These are phyloP conservation scores for Fonsecaea pedrosoi DNA, from an alignment of 2,329 filamentous ascomycete species.

Conservation along the genomic window DNA sequence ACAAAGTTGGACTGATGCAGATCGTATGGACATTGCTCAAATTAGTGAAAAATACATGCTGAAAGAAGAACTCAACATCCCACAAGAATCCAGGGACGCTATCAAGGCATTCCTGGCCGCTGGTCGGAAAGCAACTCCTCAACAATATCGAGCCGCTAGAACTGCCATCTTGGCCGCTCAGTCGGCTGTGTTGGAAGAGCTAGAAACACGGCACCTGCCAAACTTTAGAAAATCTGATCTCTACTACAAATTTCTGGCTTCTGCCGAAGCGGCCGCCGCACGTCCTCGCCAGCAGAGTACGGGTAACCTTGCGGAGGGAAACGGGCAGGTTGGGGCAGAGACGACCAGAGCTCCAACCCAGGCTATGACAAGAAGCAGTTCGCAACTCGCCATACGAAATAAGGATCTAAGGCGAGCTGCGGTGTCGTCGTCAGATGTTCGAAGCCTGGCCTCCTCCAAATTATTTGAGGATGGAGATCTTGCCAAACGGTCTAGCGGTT, in stretches of 20 bases:
- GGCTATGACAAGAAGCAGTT: slow-evolving; percentile 55
- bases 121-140: slow-evolving; percentile 75
- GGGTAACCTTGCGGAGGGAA: slow-evolving; percentile 23
- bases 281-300: slow-evolving; percentile 28
- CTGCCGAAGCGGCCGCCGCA: slow-evolving; percentile 69
- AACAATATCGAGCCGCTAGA: slow-evolving; percentile 83
- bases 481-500: slow-evolving; percentile 32
- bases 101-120: slow-evolving; percentile 81
- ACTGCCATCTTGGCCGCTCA: slow-evolving; percentile 82
- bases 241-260: slow-evolving; percentile 93
- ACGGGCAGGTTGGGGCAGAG: not conserved
- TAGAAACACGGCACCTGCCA: slow-evolving; percentile 80
- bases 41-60: slow-evolving; percentile 90
- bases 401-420: slow-evolving; percentile 66
- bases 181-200: slow-evolving; percentile 79
- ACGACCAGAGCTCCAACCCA: slow-evolving; percentile 41
- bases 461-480: slow-evolving; percentile 51
- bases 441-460: slow-evolving; percentile 51
- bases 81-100: slow-evolving; percentile 69
- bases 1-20: slow-evolving; percentile 76
- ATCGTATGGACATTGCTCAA: slow-evolving; percentile 85
- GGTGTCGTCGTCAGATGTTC: slow-evolving; percentile 67
- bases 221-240: slow-evolving; percentile 91
- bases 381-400: slow-evolving; percentile 53
- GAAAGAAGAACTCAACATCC: slow-evolving; percentile 79